These are phyloP conservation scores for Sugiyamaella neomexicana DNA, from an alignment of 1,139 yeast species.

Conservation along the genomic window DNA sequence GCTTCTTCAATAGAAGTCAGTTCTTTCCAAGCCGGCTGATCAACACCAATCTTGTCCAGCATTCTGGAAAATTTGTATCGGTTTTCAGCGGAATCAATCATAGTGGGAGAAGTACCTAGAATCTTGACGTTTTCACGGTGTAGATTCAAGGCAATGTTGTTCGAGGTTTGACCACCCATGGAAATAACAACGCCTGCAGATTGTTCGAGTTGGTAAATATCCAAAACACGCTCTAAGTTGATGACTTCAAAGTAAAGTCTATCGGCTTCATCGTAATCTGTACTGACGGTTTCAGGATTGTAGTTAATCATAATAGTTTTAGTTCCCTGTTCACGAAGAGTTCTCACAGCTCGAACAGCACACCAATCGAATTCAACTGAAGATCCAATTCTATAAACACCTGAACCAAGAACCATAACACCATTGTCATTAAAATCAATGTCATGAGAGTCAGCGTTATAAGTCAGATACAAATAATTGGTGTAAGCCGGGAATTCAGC, in stretches of 20 bases:
- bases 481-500: conserved; percentile 99
- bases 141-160: conserved; percentile 90
- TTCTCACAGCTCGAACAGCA: conserved; percentile 93
- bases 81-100: conserved; percentile 98
- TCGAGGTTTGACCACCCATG: conserved; percentile 99
- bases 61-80: conserved; percentile 97
- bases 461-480: conserved; percentile 91
- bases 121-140: conserved; percentile 95
- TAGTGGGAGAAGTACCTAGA: conserved; percentile 95
- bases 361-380: conserved; percentile 97
- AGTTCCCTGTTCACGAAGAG: conserved; percentile 80
- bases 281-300: conserved; percentile 97
- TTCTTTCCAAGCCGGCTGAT: conserved; percentile 99
- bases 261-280: conserved; percentile 98
- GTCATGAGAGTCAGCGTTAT: conserved; percentile 90
- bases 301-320: conserved; percentile 97
- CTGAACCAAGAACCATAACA: conserved; percentile 87
- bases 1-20: conserved; percentile 93
- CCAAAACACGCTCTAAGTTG: conserved; percentile 91
- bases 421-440: conserved; percentile 82
- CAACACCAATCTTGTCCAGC: conserved; percentile 95
- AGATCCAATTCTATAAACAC: conserved; percentile 93
- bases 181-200: conserved; percentile 93
- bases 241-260: conserved; percentile 95
- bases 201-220: conserved; percentile 90